Percentiles rank a stretch among this genome's conserved stretches.
Evolutionary conservation across 73 alveolate species (phyloP).

Genomic region (Paramecium caudatum): DNA sequence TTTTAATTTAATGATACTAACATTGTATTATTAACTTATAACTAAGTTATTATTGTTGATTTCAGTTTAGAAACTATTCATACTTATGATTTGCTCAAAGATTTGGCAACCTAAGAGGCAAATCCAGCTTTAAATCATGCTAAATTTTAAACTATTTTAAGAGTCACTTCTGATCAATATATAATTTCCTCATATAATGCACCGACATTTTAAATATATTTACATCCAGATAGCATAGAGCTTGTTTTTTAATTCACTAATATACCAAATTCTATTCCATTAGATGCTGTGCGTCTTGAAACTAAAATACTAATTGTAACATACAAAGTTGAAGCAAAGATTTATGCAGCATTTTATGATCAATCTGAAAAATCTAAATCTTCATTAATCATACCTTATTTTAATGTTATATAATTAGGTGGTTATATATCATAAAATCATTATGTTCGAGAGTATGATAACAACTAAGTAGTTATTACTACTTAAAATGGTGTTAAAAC

Average conservation of each 20-base stretch:
- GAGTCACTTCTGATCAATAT: not conserved
- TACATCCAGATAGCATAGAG: not conserved
- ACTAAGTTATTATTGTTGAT: not conserved
- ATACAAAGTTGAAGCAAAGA: not conserved
- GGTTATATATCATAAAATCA: not conserved
- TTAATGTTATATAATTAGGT: constrained; percentile 24
- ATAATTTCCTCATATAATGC: not conserved
- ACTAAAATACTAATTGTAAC: not conserved
- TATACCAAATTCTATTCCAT: not conserved
- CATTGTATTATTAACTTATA: not conserved
- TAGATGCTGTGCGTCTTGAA: not conserved
- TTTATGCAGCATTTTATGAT: constrained; percentile 39
- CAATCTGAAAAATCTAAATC: constrained; percentile 2
- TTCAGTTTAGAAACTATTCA: not conserved
- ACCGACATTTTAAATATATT: not conserved
- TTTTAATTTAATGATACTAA: not conserved
- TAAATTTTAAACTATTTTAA: not conserved
- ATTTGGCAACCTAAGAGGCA: not conserved
- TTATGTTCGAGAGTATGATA: not conserved
- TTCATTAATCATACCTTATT: constrained; percentile 6
- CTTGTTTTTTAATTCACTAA: not conserved
- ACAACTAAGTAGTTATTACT: not conserved
- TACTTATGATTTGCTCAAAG: not conserved
- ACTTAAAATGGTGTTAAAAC: not conserved
- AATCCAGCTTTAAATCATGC: not conserved